Base-by-base conservation (phyloP, 2,329 filamentous ascomycete species). In the Fusarium ramigenum region DNA sequence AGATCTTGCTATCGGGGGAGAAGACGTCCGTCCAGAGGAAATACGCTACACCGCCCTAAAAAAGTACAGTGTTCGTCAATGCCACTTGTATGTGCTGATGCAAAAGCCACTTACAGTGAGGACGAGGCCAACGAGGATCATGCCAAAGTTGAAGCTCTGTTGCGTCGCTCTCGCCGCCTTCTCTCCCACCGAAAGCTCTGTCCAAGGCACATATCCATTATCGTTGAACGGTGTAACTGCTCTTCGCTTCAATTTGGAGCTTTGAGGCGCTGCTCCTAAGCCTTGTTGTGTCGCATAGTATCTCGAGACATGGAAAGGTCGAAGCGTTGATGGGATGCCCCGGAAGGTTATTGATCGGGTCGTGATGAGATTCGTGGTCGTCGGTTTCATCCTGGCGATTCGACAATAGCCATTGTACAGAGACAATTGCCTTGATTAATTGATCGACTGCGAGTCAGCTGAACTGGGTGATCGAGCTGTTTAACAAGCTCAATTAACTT, bases 81-180 rank as follows among this genome's bases (percentile, higher is more conserved):
- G n/a, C 34, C 10, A 12, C 9, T 43, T 28, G 23, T 36, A 23
- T 49, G 43, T 19, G 34, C 28, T 16, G 39, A 10, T 56, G 39
- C 54, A 49, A 40, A 37, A n/a, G 18, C 3, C 28, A 65, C 69
- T 63, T 86, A 94, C 93, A 40, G 95, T 97, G 76, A 96, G 85
- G 39, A 91, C 87, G 16, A 95, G 83, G 32, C 96, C 96, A 12
- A 92, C 85, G 4, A 94, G 75, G 14, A 98, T 90, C 70, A 98
- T 83, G 74, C 92, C 87, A 74, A 97, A 90, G 82, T 98, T 98
- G 85, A 97, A 92, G 21, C 92, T 93, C 82, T 98, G 96, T 82
- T 98, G 95, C 2, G 94, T 96, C 14, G 94, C 93, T 43, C 96
- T 89, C 30, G 92, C 93, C 6, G 91, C 91, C 82, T 97, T 98